Evolutionary conservation across 192 early-diverging fungal species (phyloP).

Genomic region (Entomortierella lignicola): DNA sequence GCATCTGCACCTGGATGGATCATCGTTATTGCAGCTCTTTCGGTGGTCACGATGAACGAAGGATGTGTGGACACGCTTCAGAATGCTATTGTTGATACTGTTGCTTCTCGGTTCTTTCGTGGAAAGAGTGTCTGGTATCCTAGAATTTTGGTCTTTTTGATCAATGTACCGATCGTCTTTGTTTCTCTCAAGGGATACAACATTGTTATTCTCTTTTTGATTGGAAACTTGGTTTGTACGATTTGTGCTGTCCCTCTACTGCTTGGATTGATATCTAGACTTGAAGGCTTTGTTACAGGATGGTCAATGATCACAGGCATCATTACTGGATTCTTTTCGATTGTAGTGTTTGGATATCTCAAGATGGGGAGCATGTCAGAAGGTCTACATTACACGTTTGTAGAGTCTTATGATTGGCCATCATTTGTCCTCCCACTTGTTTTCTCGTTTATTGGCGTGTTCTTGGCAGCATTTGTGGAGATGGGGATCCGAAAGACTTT

Average conservation of each 20-base stretch:
- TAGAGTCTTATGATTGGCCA: constrained; percentile 44
- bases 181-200: constrained; percentile 64
- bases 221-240: constrained; percentile 67
- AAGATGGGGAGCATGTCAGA: constrained; percentile 24
- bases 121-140: constrained; percentile 32
- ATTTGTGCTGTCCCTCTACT: constrained; percentile 67
- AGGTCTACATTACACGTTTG: constrained; percentile 31
- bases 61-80: constrained; percentile 75
- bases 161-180: constrained; percentile 54
- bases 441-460: constrained; percentile 24
- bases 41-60: constrained; percentile 70
- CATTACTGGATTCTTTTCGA: constrained; percentile 41
- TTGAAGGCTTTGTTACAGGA: constrained; percentile 48
- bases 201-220: constrained; percentile 66
- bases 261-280: constrained; percentile 56
- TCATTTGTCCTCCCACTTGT: constrained; percentile 33
- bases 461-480: constrained; percentile 18
- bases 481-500: constrained; percentile 6
- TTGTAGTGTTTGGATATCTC: constrained; percentile 46
- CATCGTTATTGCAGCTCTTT: constrained; percentile 62
- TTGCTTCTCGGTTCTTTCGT: constrained; percentile 61
- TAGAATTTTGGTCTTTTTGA: constrained; percentile 28
- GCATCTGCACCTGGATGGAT: constrained; percentile 63
- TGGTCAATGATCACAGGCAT: constrained; percentile 28
- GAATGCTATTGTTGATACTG: constrained; percentile 69